Base-by-base conservation (phyloP, 2,329 filamentous ascomycete genomes). In the Cucurbitaria berberidis region DNA sequence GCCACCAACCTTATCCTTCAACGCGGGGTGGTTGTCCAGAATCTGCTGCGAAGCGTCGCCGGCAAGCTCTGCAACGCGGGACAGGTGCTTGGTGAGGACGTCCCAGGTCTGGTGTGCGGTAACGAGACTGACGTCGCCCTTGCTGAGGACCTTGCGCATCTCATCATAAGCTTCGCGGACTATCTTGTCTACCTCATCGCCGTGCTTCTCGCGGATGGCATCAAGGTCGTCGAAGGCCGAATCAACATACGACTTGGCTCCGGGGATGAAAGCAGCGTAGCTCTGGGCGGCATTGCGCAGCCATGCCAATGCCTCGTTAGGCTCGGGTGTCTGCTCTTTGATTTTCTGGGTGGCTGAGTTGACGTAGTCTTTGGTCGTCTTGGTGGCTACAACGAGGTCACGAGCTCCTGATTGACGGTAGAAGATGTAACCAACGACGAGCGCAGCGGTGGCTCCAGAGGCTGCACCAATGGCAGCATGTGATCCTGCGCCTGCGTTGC, bases 251-350 rank as follows among this genome's bases (percentile, higher is more conserved):
- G 80, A 76, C 26, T 83, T 82, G 2, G 86, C 89, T 11, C 89
- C 89, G 0, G 89, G 89, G 26, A 93, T 83, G 80, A 88, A 90
- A 2, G 78, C 79, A 2, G 88, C 87, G 67, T 92, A 92, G 21
- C 85, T 85, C 68, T 85, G 85, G 24, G 85, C 84, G 11, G 87
- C 86, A 51, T 85, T 78, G 65, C 86, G 85, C 55, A 92, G 82
- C 77, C 83, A 87, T 55, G 82, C 75, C 34, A 90, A 77, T 1
- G 88, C 87, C 72, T 89, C 82, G 57, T 89, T 87, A 13, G 87
- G 81, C 54, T 85, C 82, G 0, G 89, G 89, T 0, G 87, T 84
- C 40, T 81, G 80, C 49, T 86, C 75, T 59, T 87, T 82, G 5
- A 89, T 77, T 68, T 85, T 85, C 60, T 85, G 77, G 29, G 83